Conservation (phyloP, 2,329 filamentous ascomycete genomes). For the Colletotrichum sp. region DNA sequence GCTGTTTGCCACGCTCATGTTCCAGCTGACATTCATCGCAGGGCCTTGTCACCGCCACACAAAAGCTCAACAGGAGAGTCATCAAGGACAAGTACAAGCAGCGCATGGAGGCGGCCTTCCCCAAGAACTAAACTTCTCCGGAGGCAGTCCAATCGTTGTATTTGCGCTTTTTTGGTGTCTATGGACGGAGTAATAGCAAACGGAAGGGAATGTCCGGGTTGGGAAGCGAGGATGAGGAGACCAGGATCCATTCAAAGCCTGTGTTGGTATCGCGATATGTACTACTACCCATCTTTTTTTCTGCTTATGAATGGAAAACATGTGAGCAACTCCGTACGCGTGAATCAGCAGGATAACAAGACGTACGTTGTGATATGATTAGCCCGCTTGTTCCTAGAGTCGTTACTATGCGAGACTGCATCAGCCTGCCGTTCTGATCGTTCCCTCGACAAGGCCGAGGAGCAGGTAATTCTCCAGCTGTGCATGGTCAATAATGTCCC, state of each 20-base stretch:
- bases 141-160: background rate
- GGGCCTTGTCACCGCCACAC: constrained; percentile 66
- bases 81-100: constrained; percentile 56
- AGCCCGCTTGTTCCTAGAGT: no score
- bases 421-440: no score
- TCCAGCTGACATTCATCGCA: constrained; percentile 32
- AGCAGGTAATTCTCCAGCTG: no score
- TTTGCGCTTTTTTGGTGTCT: background rate
- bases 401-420: no score
- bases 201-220: background rate
- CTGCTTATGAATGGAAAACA: background rate
- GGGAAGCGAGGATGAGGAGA: background rate
- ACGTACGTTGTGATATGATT: no score
- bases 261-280: background rate
- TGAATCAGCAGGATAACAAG: background rate
- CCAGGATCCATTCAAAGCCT: background rate
- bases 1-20: background rate
- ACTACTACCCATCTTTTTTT: background rate
- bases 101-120: constrained; percentile 52
- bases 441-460: no score
- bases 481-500: no score
- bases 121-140: constrained; percentile 18
- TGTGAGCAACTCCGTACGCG: background rate
- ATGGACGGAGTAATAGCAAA: background rate
- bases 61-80: constrained; percentile 62